Evolutionary conservation across 129 eudicot genomes (phyloP), one percentile per base, ranked within the genome.

Genomic region (Arctium lappa): DNA sequence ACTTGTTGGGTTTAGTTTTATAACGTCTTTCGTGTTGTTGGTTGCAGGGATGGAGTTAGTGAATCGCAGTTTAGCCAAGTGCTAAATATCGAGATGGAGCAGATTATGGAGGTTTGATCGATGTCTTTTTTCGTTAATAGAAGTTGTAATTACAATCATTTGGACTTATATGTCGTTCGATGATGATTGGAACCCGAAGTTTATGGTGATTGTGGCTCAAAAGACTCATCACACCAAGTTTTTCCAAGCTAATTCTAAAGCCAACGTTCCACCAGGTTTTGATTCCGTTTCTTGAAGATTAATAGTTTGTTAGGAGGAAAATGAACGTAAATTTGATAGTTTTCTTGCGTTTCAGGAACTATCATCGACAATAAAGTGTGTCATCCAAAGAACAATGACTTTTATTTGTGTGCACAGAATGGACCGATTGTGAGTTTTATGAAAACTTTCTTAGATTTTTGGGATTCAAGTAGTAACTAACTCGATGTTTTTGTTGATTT

Each of bases 181-280:
- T 22, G 27, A 22, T 22, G 27, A 22, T 22, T 22, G 27, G 27
- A 22, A 22, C 27, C 27, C 27, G 27, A 22, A 22, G 27, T 22
- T 22, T 22, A 22, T 38, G 71, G 82, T 95, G 48, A 81, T 93
- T 0, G 91, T 95, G 40, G 99, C 97, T 18, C 97, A 93, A 65
- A 95, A 95, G 74, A 88, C 86, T 80, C 98, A 95, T 34, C 97
- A 93, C 77, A 92, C 98, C 2, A 95, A 95, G 70, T 87, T 95
- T 34, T 92, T 92, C 81, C 97, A 87, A 53, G 6, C 89, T 0
- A 79, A 83, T 18, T 48, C 77, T 3, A 81, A 88, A 53, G 92
- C 84, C 40, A 92, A 91, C 46, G 93, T 95, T 75, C 97, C 94
- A 46, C 93, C 97, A 71, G 93, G 98, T 95, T 78, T 8, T 42